These are phyloP conservation scores for Phialocephala subalpina DNA, from an alignment of 2,329 filamentous ascomycete species.

Conservation along the genomic window DNA sequence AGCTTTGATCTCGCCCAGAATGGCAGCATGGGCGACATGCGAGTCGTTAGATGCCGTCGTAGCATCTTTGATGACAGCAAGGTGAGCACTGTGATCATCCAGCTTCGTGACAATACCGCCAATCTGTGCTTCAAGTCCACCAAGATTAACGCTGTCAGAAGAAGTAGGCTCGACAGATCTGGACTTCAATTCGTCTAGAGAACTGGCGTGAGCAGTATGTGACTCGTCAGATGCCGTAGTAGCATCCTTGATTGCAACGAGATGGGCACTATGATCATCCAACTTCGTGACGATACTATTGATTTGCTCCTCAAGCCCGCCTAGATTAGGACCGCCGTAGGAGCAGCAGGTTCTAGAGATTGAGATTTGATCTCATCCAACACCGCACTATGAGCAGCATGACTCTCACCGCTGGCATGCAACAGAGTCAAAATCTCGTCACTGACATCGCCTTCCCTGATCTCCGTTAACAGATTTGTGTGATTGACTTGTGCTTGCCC, in stretches of 20 bases:
- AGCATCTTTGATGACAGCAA: constrained; percentile 30
- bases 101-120: no score
- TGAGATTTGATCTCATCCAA: constrained; percentile 28
- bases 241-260: constrained; percentile 26
- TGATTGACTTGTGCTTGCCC: constrained; percentile 34
- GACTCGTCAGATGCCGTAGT: constrained; percentile 17
- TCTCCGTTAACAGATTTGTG: constrained; percentile 33
- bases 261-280: constrained; percentile 30
- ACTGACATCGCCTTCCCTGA: constrained; percentile 41
- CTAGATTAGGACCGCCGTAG: constrained; percentile 1
- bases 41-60: no score
- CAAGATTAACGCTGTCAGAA: no score
- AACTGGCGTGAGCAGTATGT: constrained; percentile 21
- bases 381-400: constrained; percentile 28
- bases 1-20: no score
- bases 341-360: constrained; percentile 17
- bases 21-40: no score
- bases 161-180: constrained; percentile 11
- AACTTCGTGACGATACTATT: constrained; percentile 25
- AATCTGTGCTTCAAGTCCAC: no score
- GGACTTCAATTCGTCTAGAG: constrained; percentile 21
- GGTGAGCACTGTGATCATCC: no score
- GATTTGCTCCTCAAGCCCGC: constrained; percentile 28
- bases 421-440: constrained; percentile 44
- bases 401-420: constrained; percentile 38